Conservation (phyloP, 805 yeast genomes). For the Starmerella sp. region DNA sequence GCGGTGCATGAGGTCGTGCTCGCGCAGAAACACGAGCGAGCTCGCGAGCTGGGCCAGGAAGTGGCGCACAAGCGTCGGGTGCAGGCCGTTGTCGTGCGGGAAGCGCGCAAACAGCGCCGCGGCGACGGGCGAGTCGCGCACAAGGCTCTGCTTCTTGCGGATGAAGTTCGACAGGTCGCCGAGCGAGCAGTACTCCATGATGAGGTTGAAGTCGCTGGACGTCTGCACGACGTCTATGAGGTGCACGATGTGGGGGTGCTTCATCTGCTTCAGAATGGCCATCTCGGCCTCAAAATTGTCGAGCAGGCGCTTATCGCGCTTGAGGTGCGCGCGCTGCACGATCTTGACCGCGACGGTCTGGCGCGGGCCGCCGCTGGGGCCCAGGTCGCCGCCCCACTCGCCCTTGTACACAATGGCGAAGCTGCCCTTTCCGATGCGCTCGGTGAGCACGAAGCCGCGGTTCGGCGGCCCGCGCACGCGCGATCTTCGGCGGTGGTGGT, state of each 20-base stretch:
- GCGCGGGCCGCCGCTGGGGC: neutral
- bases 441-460: slow-evolving; percentile 33
- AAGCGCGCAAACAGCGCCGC: slow-evolving; percentile 65
- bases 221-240: slow-evolving; percentile 76
- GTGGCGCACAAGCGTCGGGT: slow-evolving; percentile 66
- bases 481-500: neutral
- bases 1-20: slow-evolving; percentile 79
- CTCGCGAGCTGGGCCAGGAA: slow-evolving; percentile 78
- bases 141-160: slow-evolving; percentile 58
- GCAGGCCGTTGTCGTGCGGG: slow-evolving; percentile 70
- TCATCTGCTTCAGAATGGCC: slow-evolving; percentile 71
- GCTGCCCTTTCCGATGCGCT: slow-evolving; percentile 89
- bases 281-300: slow-evolving; percentile 92
- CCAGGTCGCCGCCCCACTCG: slow-evolving; percentile 25
- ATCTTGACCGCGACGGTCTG: slow-evolving; percentile 76
- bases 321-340: slow-evolving; percentile 65
- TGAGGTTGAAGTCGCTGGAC: slow-evolving; percentile 61
- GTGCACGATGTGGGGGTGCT: slow-evolving; percentile 87
- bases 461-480: slow-evolving; percentile 4
- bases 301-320: slow-evolving; percentile 60
- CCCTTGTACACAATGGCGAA: slow-evolving; percentile 95
- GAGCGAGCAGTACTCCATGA: slow-evolving; percentile 93
- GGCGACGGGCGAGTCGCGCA: slow-evolving; percentile 65
- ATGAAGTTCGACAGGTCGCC: slow-evolving; percentile 90
- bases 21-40: slow-evolving; percentile 71